These are phyloP conservation scores for Gynostemma pentaphyllum DNA, from an alignment of 306 rosid species.

Conservation along the genomic window DNA sequence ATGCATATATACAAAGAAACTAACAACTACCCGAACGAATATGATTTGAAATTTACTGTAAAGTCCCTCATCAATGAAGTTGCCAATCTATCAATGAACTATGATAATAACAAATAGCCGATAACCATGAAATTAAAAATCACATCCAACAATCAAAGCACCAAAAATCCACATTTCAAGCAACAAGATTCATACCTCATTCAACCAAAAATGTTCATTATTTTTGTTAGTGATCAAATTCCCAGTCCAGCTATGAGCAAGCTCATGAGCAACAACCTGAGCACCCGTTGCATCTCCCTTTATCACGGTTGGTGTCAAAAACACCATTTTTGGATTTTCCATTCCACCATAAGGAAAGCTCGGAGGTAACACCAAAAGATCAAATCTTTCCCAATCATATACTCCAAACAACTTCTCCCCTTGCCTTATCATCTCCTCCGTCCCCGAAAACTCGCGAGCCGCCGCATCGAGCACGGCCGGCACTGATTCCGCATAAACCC, in stretches of 20 bases:
- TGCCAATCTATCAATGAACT: neutral
- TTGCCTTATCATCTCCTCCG: constrained; percentile 75
- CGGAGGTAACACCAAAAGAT: constrained; percentile 76
- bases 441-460: constrained; percentile 59
- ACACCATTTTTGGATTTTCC: constrained; percentile 97
- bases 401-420: constrained; percentile 72
- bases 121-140: neutral
- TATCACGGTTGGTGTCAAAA: constrained; percentile 86
- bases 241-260: constrained; percentile 98
- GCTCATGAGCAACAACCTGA: constrained; percentile 86
- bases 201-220: constrained; percentile 91
- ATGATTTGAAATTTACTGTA: neutral
- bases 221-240: constrained; percentile 84
- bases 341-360: constrained; percentile 91
- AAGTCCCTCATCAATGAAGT: neutral
- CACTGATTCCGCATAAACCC: constrained; percentile 69
- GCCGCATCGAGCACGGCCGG: constrained; percentile 45
- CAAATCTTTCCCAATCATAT: constrained; percentile 85
- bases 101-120: neutral
- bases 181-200: constrained; percentile 45
- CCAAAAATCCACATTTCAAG: neutral
- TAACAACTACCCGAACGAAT: neutral
- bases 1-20: no score
- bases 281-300: constrained; percentile 83
- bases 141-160: neutral